Evolutionary conservation across 345 rosid genomes (phyloP).

Genomic region (Cochlearia excelsa): DNA sequence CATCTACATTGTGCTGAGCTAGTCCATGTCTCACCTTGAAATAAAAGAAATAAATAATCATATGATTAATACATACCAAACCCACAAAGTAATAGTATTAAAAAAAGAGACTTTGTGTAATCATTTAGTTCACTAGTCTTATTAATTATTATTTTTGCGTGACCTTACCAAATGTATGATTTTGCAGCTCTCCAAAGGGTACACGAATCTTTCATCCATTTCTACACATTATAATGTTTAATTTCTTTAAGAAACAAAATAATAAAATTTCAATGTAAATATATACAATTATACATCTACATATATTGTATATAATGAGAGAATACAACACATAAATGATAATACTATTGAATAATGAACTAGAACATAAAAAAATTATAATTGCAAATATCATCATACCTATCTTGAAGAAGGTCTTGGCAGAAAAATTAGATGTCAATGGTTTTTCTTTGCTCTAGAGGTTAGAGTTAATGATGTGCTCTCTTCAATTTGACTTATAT

Average conservation of each 20-base stretch:
- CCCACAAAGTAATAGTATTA: background rate
- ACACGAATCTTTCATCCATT: slow-evolving; percentile 39
- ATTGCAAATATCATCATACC: slow-evolving; percentile 22
- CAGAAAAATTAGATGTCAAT: background rate
- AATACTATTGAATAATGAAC: too few species aligned
- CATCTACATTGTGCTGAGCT: slow-evolving; percentile 63
- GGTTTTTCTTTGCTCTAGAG: slow-evolving; percentile 18
- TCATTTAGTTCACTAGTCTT: too few species aligned
- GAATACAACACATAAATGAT: too few species aligned
- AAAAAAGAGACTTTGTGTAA: background rate
- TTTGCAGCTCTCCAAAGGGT: slow-evolving; percentile 49
- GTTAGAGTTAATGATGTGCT: slow-evolving; percentile 10
- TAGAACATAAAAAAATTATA: background rate
- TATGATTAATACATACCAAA: background rate
- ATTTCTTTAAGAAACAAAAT: slow-evolving; percentile 4
- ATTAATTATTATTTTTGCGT: background rate
- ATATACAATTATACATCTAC: too few species aligned
- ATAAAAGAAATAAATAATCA: background rate
- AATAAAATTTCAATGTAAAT: background rate
- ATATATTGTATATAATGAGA: too few species aligned
- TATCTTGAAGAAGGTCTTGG: slow-evolving; percentile 1
- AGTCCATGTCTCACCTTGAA: slow-evolving; percentile 70
- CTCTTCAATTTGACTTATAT: background rate
- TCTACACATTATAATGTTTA: slow-evolving; percentile 19
- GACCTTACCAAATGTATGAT: slow-evolving; percentile 51